Percentiles rank a stretch among this genome's conserved stretches.
Conservation (phyloP, 768 basidiomycete genomes). For the Chlorophyllum brunneum region DNA sequence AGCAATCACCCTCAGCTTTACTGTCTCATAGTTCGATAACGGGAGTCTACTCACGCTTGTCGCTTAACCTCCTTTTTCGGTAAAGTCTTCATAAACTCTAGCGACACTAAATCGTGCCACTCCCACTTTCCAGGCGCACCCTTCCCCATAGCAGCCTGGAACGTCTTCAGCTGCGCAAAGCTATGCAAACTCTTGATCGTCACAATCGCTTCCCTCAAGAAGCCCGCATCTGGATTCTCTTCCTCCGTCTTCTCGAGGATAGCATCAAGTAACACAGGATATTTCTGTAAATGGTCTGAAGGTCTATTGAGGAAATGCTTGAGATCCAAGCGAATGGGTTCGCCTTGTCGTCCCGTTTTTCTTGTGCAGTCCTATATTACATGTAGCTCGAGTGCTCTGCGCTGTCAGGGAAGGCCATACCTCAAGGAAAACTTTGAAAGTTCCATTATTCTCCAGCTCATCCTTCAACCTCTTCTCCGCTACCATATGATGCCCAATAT, state of each 20-base stretch:
- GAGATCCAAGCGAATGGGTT: conserved; percentile 50
- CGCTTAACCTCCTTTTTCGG: conserved; percentile 69
- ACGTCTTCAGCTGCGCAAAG: conserved; percentile 79
- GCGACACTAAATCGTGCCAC: conserved; percentile 82
- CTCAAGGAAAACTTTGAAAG: conserved; percentile 84
- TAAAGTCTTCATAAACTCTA: conserved; percentile 54
- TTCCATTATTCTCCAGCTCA: conserved; percentile 76
- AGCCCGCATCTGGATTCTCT: conserved; percentile 82
- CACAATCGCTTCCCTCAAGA: conserved; percentile 71
- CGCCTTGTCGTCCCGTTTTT: conserved; percentile 34
- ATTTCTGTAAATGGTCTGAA: conserved; percentile 82
- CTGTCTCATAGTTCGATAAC: not conserved
- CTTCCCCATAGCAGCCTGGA: conserved; percentile 85
- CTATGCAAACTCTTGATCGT: conserved; percentile 81
- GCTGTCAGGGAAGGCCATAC: conserved; percentile 33
- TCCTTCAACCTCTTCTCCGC: conserved; percentile 88
- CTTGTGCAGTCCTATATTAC: conserved; percentile 37
- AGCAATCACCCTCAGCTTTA: not conserved
- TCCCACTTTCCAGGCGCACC: conserved; percentile 79
- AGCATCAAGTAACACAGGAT: conserved; percentile 82
- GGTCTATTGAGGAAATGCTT: conserved; percentile 75
- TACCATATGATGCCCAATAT: conserved; percentile 78
- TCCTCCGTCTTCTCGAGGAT: conserved; percentile 78
- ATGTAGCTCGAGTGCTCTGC: not conserved
- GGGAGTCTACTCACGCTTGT: conserved; percentile 7